Evolutionary conservation across 2,329 filamentous ascomycete species (phyloP).

Genomic region (Xylaria arbuscula): DNA sequence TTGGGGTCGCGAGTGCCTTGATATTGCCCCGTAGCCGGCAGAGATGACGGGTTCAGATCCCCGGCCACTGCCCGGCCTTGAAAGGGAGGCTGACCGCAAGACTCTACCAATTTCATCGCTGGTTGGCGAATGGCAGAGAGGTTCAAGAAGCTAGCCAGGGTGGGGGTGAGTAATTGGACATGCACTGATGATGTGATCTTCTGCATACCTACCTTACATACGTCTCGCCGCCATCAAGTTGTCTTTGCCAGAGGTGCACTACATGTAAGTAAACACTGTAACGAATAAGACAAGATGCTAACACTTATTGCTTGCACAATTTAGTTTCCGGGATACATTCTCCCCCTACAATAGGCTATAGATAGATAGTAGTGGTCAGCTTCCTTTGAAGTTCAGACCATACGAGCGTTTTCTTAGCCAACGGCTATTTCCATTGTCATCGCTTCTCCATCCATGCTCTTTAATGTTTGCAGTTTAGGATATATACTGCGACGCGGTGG

Average conservation of each 20-base stretch:
- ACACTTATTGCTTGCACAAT: neutral
- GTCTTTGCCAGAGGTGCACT: neutral
- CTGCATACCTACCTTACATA: slow-evolving; percentile 24
- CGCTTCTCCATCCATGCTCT: neutral
- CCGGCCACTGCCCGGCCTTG: neutral
- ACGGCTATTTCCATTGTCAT: neutral
- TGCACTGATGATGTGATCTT: slow-evolving; percentile 36
- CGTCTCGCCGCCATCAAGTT: slow-evolving; percentile 22
- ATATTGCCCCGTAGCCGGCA: slow-evolving; percentile 15
- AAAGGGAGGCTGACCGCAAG: slow-evolving; percentile 36
- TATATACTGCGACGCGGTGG: neutral
- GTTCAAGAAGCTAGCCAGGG: slow-evolving; percentile 27
- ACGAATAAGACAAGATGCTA: neutral
- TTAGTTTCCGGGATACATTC: neutral
- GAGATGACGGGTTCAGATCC: slow-evolving; percentile 20
- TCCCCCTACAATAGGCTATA: neutral
- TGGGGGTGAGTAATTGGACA: slow-evolving; percentile 27
- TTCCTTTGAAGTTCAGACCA: neutral
- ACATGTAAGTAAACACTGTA: neutral
- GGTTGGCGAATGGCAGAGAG: slow-evolving; percentile 19
- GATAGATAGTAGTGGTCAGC: neutral
- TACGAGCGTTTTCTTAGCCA: slow-evolving; percentile 1
- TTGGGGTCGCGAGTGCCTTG: slow-evolving; percentile 25
- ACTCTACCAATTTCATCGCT: slow-evolving; percentile 21
- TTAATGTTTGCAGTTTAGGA: neutral